phyloP scores from a whole-genome alignment of 2,329 filamentous ascomycete genomes.

The Alternaria dauci region DNA sequence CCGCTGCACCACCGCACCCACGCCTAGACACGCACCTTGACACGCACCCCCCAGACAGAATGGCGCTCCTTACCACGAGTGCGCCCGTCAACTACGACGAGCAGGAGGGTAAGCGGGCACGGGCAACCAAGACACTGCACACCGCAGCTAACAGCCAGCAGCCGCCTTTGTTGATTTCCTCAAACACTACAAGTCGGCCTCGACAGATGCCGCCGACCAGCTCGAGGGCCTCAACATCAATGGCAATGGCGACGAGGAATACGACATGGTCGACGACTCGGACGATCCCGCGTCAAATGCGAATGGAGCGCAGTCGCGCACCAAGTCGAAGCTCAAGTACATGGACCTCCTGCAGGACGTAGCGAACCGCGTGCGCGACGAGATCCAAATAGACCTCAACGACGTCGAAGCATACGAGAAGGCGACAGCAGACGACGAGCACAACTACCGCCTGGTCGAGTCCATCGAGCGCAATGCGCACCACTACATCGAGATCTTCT shows the following conservation, averaged over 20 bases:
- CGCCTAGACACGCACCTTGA: constrained; percentile 14
- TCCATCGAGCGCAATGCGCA: constrained; percentile 91
- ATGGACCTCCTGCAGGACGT: constrained; percentile 86
- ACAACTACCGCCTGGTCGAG: constrained; percentile 72
- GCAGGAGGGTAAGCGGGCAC: constrained; percentile 73
- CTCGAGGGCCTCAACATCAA: constrained; percentile 86
- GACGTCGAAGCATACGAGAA: constrained; percentile 85
- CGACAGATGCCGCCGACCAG: constrained; percentile 77
- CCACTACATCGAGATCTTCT: constrained; percentile 93
- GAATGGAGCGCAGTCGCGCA: constrained; percentile 52
- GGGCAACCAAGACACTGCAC: constrained; percentile 16
- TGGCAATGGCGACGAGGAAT: constrained; percentile 88
- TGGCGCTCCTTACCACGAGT: constrained; percentile 86
- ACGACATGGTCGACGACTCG: constrained; percentile 89
- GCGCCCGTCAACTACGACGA: constrained; percentile 85
- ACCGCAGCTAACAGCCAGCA: constrained; percentile 55
- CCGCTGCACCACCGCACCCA: constrained; percentile 20
- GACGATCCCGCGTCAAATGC: constrained; percentile 66
- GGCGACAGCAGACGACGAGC: constrained; percentile 67
- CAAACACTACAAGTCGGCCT: constrained; percentile 82
- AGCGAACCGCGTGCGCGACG: constrained; percentile 77
- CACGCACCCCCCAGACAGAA: constrained; percentile 54
- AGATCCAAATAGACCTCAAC: constrained; percentile 87
- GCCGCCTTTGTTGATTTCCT: constrained; percentile 89
- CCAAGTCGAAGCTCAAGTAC: constrained; percentile 79